phyloP scores from a whole-genome alignment of 148 eudicot genomes.

The Oxyria digyna region DNA sequence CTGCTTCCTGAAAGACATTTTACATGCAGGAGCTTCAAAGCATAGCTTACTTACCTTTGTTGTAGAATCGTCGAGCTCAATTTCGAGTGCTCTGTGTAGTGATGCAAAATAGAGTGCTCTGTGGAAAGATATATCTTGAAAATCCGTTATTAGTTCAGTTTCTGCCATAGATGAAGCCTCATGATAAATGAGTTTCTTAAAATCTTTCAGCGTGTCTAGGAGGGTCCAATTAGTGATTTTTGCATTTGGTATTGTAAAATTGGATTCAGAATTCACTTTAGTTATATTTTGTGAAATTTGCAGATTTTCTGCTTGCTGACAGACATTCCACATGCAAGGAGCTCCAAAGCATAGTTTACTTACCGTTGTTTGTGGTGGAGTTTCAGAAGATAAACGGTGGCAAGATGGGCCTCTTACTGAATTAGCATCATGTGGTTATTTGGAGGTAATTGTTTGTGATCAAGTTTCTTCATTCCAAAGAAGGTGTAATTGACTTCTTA shows the following conservation, averaged over 20 bases:
- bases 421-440: constrained; percentile 52
- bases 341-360: constrained; percentile 61
- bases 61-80: neutral
- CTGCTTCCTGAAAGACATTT: too few species aligned
- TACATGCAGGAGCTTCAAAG: too few species aligned
- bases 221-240: too few species aligned
- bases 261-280: too few species aligned
- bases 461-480: neutral
- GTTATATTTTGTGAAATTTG: constrained; percentile 8
- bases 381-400: constrained; percentile 17
- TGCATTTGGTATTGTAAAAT: too few species aligned
- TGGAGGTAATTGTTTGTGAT: constrained; percentile 42
- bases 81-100: neutral
- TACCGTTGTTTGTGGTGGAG: constrained; percentile 43
- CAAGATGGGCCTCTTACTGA: constrained; percentile 49
- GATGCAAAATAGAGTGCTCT: neutral
- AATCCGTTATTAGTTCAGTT: neutral
- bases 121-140: neutral
- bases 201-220: too few species aligned
- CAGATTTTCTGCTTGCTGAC: neutral
- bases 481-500: neutral
- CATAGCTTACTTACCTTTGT: too few species aligned
- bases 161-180: neutral
- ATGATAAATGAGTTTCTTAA: too few species aligned
- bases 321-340: constrained; percentile 41